Percentiles rank a stretch among this genome's conserved stretches.
Conservation (phyloP, 306 rosid genomes). For the Dryas octopetala region DNA sequence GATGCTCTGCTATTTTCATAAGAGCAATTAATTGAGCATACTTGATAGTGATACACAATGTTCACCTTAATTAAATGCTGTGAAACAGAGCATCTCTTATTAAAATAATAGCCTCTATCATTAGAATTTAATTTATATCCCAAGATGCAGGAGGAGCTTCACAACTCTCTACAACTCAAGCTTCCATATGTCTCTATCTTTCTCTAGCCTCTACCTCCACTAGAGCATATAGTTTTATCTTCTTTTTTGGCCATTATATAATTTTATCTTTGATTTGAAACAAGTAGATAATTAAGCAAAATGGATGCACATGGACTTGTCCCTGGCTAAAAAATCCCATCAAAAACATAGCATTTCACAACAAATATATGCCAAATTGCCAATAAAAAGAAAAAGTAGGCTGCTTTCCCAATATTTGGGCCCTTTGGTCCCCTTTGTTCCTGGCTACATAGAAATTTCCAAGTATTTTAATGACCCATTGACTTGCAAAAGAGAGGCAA, state of each 20-base stretch:
- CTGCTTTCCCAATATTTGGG: neutral
- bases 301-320: neutral
- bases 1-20: neutral
- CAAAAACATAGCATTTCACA: neutral
- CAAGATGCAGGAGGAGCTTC: neutral
- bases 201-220: too few relatives aligned
- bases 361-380: too few relatives aligned
- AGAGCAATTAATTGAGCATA: neutral
- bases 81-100: neutral
- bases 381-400: too few relatives aligned
- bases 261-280: too few relatives aligned
- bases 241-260: too few relatives aligned
- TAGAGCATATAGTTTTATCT: too few relatives aligned
- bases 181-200: too few relatives aligned
- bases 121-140: neutral
- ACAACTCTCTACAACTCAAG: too few relatives aligned
- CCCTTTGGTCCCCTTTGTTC: neutral
- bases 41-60: neutral
- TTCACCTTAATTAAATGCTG: neutral
- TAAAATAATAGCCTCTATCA: neutral
- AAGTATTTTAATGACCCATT: neutral
- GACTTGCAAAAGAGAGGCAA: constrained; percentile 6
- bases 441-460: neutral
- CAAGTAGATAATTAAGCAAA: too few relatives aligned
- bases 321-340: neutral